These are phyloP conservation scores for Trichoderma pleuroti DNA, from an alignment of 2,329 filamentous ascomycete genomes.

Conservation along the genomic window DNA sequence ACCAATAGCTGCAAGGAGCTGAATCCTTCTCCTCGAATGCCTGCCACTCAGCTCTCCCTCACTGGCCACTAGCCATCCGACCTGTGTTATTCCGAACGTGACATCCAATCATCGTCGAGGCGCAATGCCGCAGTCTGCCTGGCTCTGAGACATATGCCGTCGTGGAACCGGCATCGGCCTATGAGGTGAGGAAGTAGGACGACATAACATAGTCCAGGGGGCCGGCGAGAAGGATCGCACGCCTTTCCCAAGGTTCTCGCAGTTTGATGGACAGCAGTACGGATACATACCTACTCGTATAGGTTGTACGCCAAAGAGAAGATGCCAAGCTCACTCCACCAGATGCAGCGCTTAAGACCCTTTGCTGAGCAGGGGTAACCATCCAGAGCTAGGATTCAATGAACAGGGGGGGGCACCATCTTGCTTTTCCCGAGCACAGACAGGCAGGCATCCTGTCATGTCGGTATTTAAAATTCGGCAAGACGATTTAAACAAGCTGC, in stretches of 20 bases:
- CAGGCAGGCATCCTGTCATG: neutral
- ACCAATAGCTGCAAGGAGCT: neutral
- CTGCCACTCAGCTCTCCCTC: neutral
- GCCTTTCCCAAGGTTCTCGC: neutral
- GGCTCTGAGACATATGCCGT: neutral
- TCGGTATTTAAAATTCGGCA: neutral
- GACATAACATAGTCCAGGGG: neutral
- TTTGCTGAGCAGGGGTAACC: neutral
- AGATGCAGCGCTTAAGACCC: conserved; percentile 5
- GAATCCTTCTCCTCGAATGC: conserved; percentile 11
- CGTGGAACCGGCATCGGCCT: neutral
- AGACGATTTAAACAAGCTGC: neutral
- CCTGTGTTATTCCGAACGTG: neutral
- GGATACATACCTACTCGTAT: neutral
- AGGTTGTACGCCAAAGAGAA: neutral
- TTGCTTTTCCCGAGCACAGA: neutral
- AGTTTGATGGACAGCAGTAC: neutral
- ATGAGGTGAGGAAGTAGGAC: neutral
- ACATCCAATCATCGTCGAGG: neutral
- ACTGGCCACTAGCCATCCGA: neutral
- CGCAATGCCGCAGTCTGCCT: neutral
- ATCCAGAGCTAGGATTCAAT: neutral
- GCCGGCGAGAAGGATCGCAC: neutral
- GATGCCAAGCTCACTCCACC: neutral
- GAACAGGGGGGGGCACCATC: neutral